phyloP scores from a whole-genome alignment of 2,329 filamentous ascomycete species.

The Clonostachys rosea region DNA sequence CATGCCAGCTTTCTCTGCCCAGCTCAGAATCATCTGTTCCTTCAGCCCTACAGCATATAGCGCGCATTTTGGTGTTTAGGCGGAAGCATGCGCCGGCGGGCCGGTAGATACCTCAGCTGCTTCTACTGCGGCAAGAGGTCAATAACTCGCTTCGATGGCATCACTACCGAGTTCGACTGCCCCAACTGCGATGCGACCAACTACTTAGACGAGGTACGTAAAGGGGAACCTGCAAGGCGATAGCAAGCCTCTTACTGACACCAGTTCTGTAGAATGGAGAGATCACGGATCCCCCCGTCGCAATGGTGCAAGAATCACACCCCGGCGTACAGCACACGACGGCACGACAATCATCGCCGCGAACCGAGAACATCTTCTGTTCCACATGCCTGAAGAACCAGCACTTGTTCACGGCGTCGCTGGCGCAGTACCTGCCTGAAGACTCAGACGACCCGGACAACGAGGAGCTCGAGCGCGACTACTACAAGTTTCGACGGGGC shows the following conservation, averaged over 20 bases:
- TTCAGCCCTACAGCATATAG: no score
- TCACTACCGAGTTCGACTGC: constrained; percentile 66
- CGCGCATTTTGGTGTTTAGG: no score
- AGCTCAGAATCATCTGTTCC: background rate
- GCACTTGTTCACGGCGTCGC: constrained; percentile 67
- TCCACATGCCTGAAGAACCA: constrained; percentile 84
- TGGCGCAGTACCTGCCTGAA: constrained; percentile 74
- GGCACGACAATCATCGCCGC: background rate
- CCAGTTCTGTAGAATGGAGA: constrained; percentile 63
- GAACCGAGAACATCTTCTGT: constrained; percentile 42
- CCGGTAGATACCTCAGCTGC: constrained; percentile 54
- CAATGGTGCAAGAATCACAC: constrained; percentile 32
- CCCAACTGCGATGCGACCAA: constrained; percentile 80
- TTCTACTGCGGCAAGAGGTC: constrained; percentile 80
- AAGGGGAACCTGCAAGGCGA: background rate
- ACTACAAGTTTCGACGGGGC: constrained; percentile 64
- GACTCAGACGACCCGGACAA: constrained; percentile 65
- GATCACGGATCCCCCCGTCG: constrained; percentile 78
- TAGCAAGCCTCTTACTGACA: constrained; percentile 9
- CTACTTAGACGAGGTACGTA: constrained; percentile 73
- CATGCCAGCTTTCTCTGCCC: background rate
- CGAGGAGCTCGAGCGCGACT: constrained; percentile 59
- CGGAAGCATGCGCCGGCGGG: constrained; percentile 33
- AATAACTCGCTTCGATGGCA: constrained; percentile 50
- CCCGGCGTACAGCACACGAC: background rate